Evolutionary conservation across 164 flowering plant species (phyloP).

Genomic region (Nymphaea colorata): DNA sequence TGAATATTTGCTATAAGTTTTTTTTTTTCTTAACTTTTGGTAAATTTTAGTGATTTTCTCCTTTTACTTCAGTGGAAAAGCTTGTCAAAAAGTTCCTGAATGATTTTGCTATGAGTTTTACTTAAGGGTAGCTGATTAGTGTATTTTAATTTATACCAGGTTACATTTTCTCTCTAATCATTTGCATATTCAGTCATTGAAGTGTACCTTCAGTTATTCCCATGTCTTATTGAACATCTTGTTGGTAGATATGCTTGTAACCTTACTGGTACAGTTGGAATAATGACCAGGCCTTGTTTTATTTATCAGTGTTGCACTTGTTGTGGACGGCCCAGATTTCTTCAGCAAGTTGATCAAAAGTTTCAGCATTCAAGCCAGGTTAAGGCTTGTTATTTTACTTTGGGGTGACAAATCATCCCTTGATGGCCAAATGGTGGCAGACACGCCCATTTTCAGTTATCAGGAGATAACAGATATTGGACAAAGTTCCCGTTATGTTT

Average conservation of each 20-base stretch:
- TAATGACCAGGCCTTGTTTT: neutral
- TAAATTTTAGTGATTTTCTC: no score
- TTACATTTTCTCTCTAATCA: no score
- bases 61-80: no score
- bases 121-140: no score
- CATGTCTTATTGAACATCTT: neutral
- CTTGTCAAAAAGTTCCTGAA: no score
- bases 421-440: slow-evolving; percentile 14
- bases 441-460: slow-evolving; percentile 42
- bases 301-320: slow-evolving; percentile 63
- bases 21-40: no score
- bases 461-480: slow-evolving; percentile 58
- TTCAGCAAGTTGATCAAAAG: slow-evolving; percentile 44
- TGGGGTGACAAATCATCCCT: slow-evolving; percentile 84
- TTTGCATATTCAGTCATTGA: neutral
- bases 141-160: no score
- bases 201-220: neutral
- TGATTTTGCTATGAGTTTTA: no score
- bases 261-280: no score
- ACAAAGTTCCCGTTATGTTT: slow-evolving; percentile 32
- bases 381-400: slow-evolving; percentile 60
- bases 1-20: no score
- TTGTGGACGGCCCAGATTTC: slow-evolving; percentile 67
- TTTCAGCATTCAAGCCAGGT: slow-evolving; percentile 31
- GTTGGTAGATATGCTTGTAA: no score